Evolutionary conservation across 208 protist species (phyloP).

Genomic region (Acanthamoeba royreba): DNA sequence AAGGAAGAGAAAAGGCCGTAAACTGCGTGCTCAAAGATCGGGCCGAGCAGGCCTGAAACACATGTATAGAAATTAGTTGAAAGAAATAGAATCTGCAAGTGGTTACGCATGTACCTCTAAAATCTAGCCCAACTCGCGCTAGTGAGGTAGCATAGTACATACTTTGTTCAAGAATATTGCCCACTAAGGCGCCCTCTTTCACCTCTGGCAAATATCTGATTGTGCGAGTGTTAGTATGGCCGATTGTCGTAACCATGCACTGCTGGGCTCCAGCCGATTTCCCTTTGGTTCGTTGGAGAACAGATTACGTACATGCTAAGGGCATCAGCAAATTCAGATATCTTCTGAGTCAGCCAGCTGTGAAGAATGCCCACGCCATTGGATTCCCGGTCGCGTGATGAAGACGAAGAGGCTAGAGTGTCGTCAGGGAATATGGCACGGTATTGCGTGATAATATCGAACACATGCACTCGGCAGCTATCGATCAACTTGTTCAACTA

Average conservation of each 20-base stretch:
- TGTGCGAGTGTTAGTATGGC: neutral
- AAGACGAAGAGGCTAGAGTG: neutral
- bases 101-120: conserved; percentile 11
- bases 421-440: conserved; percentile 63
- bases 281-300: too few relatives aligned
- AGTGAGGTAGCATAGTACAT: conserved; percentile 64
- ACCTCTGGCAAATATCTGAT: neutral
- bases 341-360: conserved; percentile 51
- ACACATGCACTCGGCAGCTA: conserved; percentile 46
- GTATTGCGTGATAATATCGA: conserved; percentile 68
- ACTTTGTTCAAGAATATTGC: conserved; percentile 46
- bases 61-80: too few relatives aligned
- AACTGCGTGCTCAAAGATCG: conserved; percentile 25
- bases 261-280: neutral
- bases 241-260: too few relatives aligned
- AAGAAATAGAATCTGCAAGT: too few relatives aligned
- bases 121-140: conserved; percentile 57
- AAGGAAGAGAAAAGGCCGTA: neutral
- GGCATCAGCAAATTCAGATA: conserved; percentile 15
- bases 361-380: neutral
- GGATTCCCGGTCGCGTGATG: too few relatives aligned
- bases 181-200: neutral
- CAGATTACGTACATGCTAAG: conserved; percentile 29
- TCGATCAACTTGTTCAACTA: conserved; percentile 21
- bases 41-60: neutral